Evolutionary conservation across 768 basidiomycete species (phyloP), one percentile per base, ranked within the genome.

Genomic region (Pulveroboletus ravenelii): DNA sequence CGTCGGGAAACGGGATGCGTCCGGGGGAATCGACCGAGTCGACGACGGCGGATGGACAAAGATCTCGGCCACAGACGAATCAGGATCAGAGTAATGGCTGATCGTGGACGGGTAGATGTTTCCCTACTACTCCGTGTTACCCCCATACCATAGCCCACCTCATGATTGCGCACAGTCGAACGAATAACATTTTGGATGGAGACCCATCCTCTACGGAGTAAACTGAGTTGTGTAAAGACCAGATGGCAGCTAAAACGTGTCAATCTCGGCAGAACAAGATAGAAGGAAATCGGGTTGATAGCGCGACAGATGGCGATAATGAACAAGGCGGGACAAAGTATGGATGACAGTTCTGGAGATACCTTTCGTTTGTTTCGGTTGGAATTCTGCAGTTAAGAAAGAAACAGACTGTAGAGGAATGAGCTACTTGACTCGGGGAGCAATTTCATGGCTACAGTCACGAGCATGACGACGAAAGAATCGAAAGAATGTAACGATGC

Each of bases 11-110:
- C 30, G 78, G 66, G 14, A 69, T 72, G 41, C 77, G 68, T 29
- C 70, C 68, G 43, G 77, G 62, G 49, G 75, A 75, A 46, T 71
- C 59, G 45, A 57, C 50, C 49, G 60, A 56, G 49, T 39, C 57
- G 68, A 64, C 52, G 52, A 60, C 64, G 81, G 87, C 72, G 81
- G 81, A 85, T 85, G 85, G 85, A 75, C 82, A 75, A 62, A 76
- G 72, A 70, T 87, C 82, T 79, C 87, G 78, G 66, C 71, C 74
- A 68, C 75, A 72, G 78, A 83, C 79, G 78, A 74, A 68, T 68
- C 71, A 78, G 82, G 84, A 82, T 82, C 80, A 81, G 88, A 91
- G 82, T 67, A 93, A 91, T 92, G 90, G 89, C 62, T 92, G 62
- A 84, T 91, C 25, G 75, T 91, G 29, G 76, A 80, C 52, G 76